A percentile compares a stretch with the other conserved stretches of the same genome.
These are phyloP conservation scores for Talaromyces sp. DNA, from an alignment of 2,329 filamentous ascomycete species.

Conservation along the genomic window DNA sequence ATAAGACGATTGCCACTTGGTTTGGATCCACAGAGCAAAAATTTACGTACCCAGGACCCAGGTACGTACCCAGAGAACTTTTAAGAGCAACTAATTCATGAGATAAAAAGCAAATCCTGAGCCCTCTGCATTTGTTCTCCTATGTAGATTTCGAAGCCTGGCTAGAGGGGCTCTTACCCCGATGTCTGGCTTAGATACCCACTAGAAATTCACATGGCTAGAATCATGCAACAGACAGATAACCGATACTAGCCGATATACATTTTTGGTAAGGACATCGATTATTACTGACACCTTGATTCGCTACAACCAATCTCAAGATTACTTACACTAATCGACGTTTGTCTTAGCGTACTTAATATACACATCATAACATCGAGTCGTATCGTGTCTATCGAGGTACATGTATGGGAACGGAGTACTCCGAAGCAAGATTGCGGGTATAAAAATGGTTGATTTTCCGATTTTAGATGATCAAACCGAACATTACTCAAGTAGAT, in stretches of 20 bases:
- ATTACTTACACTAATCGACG: neutral
- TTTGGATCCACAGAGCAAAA: neutral
- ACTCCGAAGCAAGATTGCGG: neutral
- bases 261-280: neutral
- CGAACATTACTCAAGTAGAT: neutral
- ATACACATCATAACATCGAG: neutral
- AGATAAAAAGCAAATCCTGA: neutral
- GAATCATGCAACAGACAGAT: neutral
- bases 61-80: no score
- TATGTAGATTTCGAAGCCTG: no score
- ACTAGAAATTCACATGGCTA: neutral
- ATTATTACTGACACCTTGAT: neutral
- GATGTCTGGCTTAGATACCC: no score
- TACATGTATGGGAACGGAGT: neutral
- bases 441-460: no score
- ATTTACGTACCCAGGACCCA: neutral
- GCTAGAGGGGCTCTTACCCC: neutral
- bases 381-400: neutral
- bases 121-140: neutral
- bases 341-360: neutral
- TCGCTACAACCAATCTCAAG: neutral
- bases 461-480: neutral
- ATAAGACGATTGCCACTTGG: conserved; percentile 7
- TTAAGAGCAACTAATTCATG: neutral
- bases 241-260: neutral